Evolutionary conservation across 106 monocot genomes (phyloP).

Genomic region (Hemerocallis citrina): DNA sequence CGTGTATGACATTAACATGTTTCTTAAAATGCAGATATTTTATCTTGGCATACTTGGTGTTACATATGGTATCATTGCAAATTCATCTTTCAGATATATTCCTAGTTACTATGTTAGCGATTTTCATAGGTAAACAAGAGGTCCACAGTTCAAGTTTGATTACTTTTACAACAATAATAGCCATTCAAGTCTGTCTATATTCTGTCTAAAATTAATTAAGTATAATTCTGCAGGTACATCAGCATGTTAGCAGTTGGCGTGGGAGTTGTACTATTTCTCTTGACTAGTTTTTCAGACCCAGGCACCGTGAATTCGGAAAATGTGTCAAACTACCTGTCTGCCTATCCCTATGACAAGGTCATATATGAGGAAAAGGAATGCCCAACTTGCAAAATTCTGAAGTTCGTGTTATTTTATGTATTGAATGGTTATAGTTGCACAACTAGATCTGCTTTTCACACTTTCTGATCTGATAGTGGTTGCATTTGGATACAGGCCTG

Average conservation of each 20-base stretch:
- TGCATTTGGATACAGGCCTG: slow-evolving; percentile 61
- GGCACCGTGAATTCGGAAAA: slow-evolving; percentile 79
- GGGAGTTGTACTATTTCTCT: slow-evolving; percentile 66
- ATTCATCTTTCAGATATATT: slow-evolving; percentile 86
- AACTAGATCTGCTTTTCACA: background rate
- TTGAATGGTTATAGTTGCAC: slow-evolving; percentile 4
- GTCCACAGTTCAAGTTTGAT: slow-evolving; percentile 1
- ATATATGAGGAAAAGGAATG: slow-evolving; percentile 74
- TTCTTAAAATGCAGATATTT: slow-evolving; percentile 49
- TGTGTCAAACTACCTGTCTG: slow-evolving; percentile 67
- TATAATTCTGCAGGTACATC: slow-evolving; percentile 46
- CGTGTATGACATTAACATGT: background rate
- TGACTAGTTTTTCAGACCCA: slow-evolving; percentile 98
- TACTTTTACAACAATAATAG: background rate
- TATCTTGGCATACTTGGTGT: slow-evolving; percentile 71
- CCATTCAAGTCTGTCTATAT: background rate
- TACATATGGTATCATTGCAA: slow-evolving; percentile 58
- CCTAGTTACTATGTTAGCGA: slow-evolving; percentile 74
- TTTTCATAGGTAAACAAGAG: slow-evolving; percentile 46
- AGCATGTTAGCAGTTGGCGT: slow-evolving; percentile 60
- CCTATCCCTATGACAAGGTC: slow-evolving; percentile 86
- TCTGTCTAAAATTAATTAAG: slow-evolving; percentile 1
- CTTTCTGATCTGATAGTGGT: slow-evolving; percentile 13
- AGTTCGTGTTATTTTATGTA: slow-evolving; percentile 28
- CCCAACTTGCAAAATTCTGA: slow-evolving; percentile 82